Percentiles rank a stretch among this genome's conserved stretches.
phyloP scores from a whole-genome alignment of 768 basidiomycete genomes.

The Tricholoma furcatifolium region DNA sequence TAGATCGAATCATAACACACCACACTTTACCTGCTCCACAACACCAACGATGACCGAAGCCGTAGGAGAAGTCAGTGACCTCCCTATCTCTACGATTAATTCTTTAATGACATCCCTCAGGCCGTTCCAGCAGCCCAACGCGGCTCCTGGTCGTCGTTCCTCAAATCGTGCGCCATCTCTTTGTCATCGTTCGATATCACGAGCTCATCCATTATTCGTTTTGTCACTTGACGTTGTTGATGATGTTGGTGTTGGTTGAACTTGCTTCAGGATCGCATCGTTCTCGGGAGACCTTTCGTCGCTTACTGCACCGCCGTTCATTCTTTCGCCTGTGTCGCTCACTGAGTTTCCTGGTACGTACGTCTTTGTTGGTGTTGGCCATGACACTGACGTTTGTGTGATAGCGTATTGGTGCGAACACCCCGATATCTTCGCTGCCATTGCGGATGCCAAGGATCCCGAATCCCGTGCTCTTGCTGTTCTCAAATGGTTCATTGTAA shows the following conservation, averaged over 20 bases:
- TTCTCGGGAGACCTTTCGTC: constrained; percentile 87
- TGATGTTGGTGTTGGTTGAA: too few relatives aligned
- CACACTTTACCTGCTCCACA: background rate
- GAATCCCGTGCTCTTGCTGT: constrained; percentile 78
- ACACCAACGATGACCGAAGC: constrained; percentile 20
- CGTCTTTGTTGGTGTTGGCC: background rate
- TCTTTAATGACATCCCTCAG: constrained; percentile 25
- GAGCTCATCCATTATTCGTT: constrained; percentile 3
- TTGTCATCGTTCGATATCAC: constrained; percentile 6
- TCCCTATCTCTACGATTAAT: background rate
- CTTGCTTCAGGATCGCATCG: constrained; percentile 62
- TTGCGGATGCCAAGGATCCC: constrained; percentile 71
- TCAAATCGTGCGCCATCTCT: constrained; percentile 71
- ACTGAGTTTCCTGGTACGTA: constrained; percentile 86
- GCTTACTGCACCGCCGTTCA: constrained; percentile 87
- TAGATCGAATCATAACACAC: background rate
- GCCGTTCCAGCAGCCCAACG: constrained; percentile 84
- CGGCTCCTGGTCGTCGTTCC: constrained; percentile 84
- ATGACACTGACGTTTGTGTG: background rate
- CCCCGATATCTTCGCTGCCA: constrained; percentile 84
- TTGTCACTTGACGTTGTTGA: too few relatives aligned
- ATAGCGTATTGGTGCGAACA: constrained; percentile 97
- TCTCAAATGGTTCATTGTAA: constrained; percentile 93
- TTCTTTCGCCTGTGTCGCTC: constrained; percentile 85
- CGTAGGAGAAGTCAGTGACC: constrained; percentile 25